A percentile compares a stretch with the other conserved stretches of the same genome.
Evolutionary conservation across 805 yeast genomes (phyloP).

Genomic region (Metschnikowia chrysomelidarum): DNA sequence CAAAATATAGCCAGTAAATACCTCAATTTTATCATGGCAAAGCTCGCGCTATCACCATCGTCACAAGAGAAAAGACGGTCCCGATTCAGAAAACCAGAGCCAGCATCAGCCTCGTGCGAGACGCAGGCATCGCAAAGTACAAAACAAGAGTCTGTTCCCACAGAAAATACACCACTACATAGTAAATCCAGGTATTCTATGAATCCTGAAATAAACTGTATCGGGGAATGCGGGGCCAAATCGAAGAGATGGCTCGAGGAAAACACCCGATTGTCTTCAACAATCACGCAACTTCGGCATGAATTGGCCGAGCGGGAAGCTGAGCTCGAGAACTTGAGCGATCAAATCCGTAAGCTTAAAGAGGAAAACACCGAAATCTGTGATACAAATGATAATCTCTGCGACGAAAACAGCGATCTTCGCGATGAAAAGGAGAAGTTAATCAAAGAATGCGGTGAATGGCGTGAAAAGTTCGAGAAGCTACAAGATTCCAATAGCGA

Average conservation of each 20-base stretch:
- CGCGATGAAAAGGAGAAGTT: too few species aligned
- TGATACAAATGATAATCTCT: too few species aligned
- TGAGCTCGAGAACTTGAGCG: background rate
- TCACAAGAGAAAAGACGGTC: background rate
- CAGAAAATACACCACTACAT: too few species aligned
- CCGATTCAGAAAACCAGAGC: conserved; percentile 1
- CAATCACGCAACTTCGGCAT: conserved; percentile 3
- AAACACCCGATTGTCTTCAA: conserved; percentile 2
- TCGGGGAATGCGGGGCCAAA: background rate
- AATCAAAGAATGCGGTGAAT: too few species aligned
- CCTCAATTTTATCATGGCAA: conserved; percentile 13
- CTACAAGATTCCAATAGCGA: background rate
- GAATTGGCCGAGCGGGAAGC: background rate
- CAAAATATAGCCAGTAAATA: too few species aligned
- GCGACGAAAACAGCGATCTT: conserved; percentile 3
- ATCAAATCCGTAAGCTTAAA: conserved; percentile 1
- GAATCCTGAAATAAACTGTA: too few species aligned
- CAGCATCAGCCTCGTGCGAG: background rate
- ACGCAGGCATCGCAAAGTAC: too few species aligned
- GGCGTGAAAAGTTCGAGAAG: background rate
- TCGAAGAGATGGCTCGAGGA: background rate
- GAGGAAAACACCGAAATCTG: too few species aligned
- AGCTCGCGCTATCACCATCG: conserved; percentile 14
- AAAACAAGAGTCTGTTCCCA: too few species aligned
- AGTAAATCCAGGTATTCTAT: too few species aligned